phyloP scores from a whole-genome alignment of 208 protist species.

The Trypanosoma scelopori region DNA sequence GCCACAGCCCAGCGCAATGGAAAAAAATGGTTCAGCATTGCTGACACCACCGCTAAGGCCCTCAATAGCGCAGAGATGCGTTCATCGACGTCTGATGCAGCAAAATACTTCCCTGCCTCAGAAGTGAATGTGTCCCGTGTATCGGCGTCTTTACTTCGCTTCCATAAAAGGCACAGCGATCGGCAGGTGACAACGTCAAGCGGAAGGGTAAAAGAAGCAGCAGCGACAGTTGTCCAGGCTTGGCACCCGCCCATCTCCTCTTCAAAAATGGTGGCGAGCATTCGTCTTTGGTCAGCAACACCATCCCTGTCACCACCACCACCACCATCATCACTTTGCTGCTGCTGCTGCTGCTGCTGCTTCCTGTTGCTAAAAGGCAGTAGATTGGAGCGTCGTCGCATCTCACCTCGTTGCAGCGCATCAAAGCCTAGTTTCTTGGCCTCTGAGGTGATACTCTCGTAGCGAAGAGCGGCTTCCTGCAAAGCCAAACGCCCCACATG shows the following conservation, averaged over 20 bases:
- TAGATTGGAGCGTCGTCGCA: constrained; percentile 14
- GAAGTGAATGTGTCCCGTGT: background rate
- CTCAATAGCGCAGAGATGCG: background rate
- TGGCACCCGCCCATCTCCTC: constrained; percentile 26
- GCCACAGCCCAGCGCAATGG: background rate
- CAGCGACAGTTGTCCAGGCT: constrained; percentile 5
- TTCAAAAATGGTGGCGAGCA: background rate
- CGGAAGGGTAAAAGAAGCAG: too few relatives aligned
- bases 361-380: background rate
- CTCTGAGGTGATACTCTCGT: constrained; percentile 14
- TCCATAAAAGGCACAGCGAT: too few relatives aligned
- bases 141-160: too few relatives aligned
- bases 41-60: constrained; percentile 11
- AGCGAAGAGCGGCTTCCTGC: background rate
- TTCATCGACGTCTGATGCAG: background rate
- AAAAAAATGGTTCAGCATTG: constrained; percentile 18
- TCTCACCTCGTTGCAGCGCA: constrained; percentile 24
- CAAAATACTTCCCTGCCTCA: background rate
- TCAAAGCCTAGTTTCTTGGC: constrained; percentile 18
- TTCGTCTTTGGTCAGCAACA: background rate
- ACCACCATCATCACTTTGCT: too few relatives aligned
- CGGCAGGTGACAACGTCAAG: too few relatives aligned
- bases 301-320: background rate
- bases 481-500: background rate
- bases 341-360: background rate